phyloP scores from a whole-genome alignment of 306 rosid species.

The Carpinus viminea region DNA sequence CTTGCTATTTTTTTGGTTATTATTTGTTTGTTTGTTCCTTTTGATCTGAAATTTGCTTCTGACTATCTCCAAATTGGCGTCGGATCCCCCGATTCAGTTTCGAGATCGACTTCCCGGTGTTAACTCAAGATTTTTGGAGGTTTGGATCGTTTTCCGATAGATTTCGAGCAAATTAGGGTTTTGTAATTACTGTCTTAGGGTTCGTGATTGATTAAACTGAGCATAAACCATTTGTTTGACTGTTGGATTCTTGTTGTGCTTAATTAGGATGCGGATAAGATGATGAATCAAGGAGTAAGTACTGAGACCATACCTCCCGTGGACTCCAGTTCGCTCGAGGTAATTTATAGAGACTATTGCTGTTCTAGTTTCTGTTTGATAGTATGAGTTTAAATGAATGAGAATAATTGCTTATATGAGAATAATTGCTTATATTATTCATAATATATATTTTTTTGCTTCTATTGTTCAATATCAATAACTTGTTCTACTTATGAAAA shows the following conservation, averaged over 20 bases:
- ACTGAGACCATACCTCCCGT: slow-evolving; percentile 66
- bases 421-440: background rate
- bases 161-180: slow-evolving; percentile 57
- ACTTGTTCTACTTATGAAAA: too few relatives aligned
- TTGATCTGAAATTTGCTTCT: slow-evolving; percentile 39
- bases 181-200: slow-evolving; percentile 23
- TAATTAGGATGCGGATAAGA: slow-evolving; percentile 49
- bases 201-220: background rate
- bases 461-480: too few relatives aligned
- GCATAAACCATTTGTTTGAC: slow-evolving; percentile 4
- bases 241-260: slow-evolving; percentile 15
- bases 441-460: background rate
- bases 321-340: slow-evolving; percentile 71
- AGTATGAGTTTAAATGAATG: background rate
- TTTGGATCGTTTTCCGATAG: slow-evolving; percentile 31
- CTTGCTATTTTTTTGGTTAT: slow-evolving; percentile 29
- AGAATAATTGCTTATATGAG: background rate
- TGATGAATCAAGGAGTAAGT: slow-evolving; percentile 76
- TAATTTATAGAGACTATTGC: slow-evolving; percentile 20
- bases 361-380: background rate
- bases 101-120: background rate
- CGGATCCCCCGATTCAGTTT: slow-evolving; percentile 26
- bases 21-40: slow-evolving; percentile 19
- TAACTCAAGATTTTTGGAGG: slow-evolving; percentile 39
- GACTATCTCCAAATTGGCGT: slow-evolving; percentile 33